A percentile compares a stretch with the other conserved stretches of the same genome.
Evolutionary conservation across 805 yeast genomes (phyloP).

Genomic region (Candida ortonii): DNA sequence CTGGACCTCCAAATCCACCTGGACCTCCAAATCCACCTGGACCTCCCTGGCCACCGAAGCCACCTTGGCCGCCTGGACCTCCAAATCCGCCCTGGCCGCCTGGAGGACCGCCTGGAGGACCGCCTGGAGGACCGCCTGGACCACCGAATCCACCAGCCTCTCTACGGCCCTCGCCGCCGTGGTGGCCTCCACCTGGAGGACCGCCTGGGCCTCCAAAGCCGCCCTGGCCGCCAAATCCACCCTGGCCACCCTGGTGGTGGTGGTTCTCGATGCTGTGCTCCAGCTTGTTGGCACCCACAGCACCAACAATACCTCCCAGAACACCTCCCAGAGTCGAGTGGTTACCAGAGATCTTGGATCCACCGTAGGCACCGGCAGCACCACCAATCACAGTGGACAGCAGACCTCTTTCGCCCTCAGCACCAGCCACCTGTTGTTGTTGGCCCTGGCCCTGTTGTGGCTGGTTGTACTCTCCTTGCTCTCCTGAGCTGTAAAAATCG

Average conservation of each 20-base stretch:
- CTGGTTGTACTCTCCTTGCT: slow-evolving; percentile 35
- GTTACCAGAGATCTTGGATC: slow-evolving; percentile 40
- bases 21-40: slow-evolving; percentile 10
- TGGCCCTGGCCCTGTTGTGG: slow-evolving; percentile 32
- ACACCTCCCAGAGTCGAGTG: slow-evolving; percentile 45
- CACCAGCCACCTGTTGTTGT: slow-evolving; percentile 26
- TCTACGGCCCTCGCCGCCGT: slow-evolving; percentile 11
- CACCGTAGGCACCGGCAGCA: slow-evolving; percentile 53
- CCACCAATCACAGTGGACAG: slow-evolving; percentile 48
- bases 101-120: slow-evolving; percentile 9
- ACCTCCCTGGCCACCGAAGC: slow-evolving; percentile 11
- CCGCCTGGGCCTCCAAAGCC: slow-evolving; percentile 13
- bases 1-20: slow-evolving; percentile 16
- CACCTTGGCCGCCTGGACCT: slow-evolving; percentile 16
- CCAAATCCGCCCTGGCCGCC: slow-evolving; percentile 7
- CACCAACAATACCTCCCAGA: slow-evolving; percentile 56
- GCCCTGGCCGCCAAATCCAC: slow-evolving; percentile 24
- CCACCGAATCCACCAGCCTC: slow-evolving; percentile 12
- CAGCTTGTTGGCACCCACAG: slow-evolving; percentile 49
- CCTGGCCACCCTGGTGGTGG: slow-evolving; percentile 23
- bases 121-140: slow-evolving; percentile 10
- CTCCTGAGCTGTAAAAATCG: slow-evolving; percentile 50
- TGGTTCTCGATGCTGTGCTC: slow-evolving; percentile 34
- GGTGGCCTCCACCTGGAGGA: slow-evolving; percentile 8
- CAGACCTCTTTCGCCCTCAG: slow-evolving; percentile 41